Base-by-base conservation (phyloP, 148 eudicot genomes). In the Nyssa sinensis region DNA sequence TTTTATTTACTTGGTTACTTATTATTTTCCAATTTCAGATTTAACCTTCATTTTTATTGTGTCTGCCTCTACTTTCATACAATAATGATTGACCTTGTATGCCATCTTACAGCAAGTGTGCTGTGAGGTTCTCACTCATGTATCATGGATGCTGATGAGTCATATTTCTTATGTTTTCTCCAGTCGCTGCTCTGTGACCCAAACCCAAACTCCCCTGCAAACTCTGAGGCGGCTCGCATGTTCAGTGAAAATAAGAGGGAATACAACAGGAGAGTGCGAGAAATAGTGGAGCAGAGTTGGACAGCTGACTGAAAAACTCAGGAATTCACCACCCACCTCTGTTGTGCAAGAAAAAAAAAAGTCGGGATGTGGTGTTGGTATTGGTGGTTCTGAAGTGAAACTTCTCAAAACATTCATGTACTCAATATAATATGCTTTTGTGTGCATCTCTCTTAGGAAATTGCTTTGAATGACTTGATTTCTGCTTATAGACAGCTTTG, bases 231-330 rank as follows among this genome's bases (percentile, higher is more conserved):
- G 30, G 74, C 79, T 27, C 79, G 79, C 37, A 69, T 76, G 74
- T 76, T 69, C 73, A 76, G 69, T 32, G 79, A 76, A 76, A 76
- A 62, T 63, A 76, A 76, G 74, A 62, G 79, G 23, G 79, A 76
- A 70, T 76, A 76, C 63, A 76, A 76, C 60, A 32, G 74, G 49
- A 76, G 69, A 76, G 79, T 76, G 58, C 79, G 74, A 6, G 79
- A 76, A 53, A 69, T 76, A 60, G 79, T 76, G 60, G 79, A 76
- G 67, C 79, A 76, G 74, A 76, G 79, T 74, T 76, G 79, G 79
- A 76, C 79, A 24, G 79, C 79, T 33, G 79, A 76, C 67, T 76
- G 57, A 76, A 69, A 23, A 19, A 57, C 27, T 3, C 34, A 55
- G 25, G 24, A 70, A 33, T 7, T 17, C 64, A 57, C 49, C 74